phyloP scores from a whole-genome alignment of 768 basidiomycete species.

The Phanerodontia chrysosporium region DNA sequence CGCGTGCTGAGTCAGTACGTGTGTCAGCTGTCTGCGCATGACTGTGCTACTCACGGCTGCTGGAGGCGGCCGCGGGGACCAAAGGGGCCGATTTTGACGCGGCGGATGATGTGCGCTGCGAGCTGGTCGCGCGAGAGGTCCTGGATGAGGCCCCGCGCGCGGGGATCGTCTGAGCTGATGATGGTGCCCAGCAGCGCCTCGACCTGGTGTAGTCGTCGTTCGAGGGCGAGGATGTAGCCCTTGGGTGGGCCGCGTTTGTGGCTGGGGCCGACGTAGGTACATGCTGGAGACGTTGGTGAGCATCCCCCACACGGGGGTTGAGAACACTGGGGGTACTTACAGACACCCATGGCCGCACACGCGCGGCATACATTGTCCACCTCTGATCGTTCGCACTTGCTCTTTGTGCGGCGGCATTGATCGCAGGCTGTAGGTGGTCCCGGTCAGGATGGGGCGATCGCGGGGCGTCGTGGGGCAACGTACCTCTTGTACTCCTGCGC shows the following conservation, averaged over 20 bases:
- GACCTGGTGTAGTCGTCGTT: conserved; percentile 39
- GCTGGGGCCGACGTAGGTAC: conserved; percentile 24
- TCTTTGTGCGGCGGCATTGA: conserved; percentile 34
- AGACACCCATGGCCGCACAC: conserved; percentile 25
- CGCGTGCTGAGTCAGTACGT: neutral
- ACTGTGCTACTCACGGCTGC: conserved; percentile 18
- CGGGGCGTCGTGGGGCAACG: neutral
- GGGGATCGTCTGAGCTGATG: conserved; percentile 34
- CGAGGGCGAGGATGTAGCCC: conserved; percentile 40
- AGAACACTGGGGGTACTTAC: conserved; percentile 16
- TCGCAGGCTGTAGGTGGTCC: conserved; percentile 28
- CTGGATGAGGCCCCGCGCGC: conserved; percentile 33
- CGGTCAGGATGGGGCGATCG: neutral
- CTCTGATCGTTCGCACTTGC: conserved; percentile 30
- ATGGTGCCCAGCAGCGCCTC: conserved; percentile 40
- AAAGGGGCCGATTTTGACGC: conserved; percentile 33
- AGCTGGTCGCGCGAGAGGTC: conserved; percentile 32
- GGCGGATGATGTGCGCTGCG: conserved; percentile 35
- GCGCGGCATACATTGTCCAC: conserved; percentile 24
- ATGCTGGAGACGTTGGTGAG: conserved; percentile 14
- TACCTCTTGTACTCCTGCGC: conserved; percentile 24
- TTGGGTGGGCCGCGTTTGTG: conserved; percentile 33
- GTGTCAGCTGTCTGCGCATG: neutral
- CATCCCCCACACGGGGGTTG: neutral
- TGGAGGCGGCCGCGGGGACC: conserved; percentile 26